A percentile compares a stretch with the other conserved stretches of the same genome.
These are phyloP conservation scores for Trichocladium uniseriatum DNA, from an alignment of 495 filamentous ascomycete genomes.

Conservation along the genomic window DNA sequence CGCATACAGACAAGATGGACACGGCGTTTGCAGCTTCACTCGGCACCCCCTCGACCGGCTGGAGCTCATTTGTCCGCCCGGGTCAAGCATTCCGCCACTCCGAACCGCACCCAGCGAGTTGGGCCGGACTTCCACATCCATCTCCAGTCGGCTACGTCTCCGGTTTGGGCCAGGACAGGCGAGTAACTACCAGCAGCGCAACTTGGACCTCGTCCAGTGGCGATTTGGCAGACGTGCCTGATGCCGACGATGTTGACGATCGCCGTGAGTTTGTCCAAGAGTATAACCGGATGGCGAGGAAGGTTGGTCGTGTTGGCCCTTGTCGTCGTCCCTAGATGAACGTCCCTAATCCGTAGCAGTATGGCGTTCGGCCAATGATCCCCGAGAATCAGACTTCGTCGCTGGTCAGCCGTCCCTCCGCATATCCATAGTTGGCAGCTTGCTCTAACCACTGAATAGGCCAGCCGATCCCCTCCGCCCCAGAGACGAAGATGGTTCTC, in stretches of 20 bases:
- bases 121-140: constrained; percentile 8
- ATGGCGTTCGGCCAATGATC: constrained; percentile 32
- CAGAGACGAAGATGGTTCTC: constrained; percentile 27
- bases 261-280: constrained; percentile 37
- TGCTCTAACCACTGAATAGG: constrained; percentile 9
- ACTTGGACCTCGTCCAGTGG: constrained; percentile 41
- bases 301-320: constrained; percentile 24
- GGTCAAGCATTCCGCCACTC: constrained; percentile 2
- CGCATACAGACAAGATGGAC: constrained; percentile 9
- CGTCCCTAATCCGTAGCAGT: constrained; percentile 20
- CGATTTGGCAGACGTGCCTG: constrained; percentile 23
- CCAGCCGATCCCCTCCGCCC: constrained; percentile 7
- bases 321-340: neutral
- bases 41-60: constrained; percentile 10
- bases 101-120: neutral
- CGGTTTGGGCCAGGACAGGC: constrained; percentile 5
- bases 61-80: constrained; percentile 2
- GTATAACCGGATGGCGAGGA: constrained; percentile 48
- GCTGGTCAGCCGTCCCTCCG: constrained; percentile 10
- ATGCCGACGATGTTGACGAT: constrained; percentile 35
- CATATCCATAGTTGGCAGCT: neutral
- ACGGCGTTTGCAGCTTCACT: constrained; percentile 4
- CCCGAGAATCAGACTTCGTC: constrained; percentile 17
- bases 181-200: constrained; percentile 26
- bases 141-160: constrained; percentile 19